phyloP scores from a whole-genome alignment of 345 rosid genomes.

The Linum trigynum region DNA sequence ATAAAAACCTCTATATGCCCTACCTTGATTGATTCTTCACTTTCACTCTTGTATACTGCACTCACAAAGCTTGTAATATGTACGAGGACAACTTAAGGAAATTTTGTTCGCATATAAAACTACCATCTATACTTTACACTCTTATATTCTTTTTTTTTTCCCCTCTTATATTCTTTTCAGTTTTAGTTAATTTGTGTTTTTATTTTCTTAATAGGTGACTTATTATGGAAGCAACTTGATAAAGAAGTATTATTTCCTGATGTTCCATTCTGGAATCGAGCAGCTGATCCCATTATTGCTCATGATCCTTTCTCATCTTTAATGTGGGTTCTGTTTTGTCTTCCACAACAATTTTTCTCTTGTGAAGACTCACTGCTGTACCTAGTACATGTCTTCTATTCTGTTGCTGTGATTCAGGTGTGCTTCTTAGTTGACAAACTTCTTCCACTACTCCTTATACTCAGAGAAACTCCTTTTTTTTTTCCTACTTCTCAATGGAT shows the following conservation, averaged over 20 bases:
- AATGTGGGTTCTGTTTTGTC: slow-evolving; percentile 93
- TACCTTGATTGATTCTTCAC: too few species aligned
- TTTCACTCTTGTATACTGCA: too few species aligned
- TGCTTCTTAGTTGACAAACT: slow-evolving; percentile 15
- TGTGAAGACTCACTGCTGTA: slow-evolving; percentile 69
- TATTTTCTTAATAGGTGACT: slow-evolving; percentile 36
- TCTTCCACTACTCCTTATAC: slow-evolving; percentile 1
- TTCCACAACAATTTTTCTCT: slow-evolving; percentile 69
- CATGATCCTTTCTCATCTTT: slow-evolving; percentile 93
- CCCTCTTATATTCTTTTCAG: background rate
- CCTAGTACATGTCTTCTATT: slow-evolving; percentile 75
- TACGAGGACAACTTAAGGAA: too few species aligned
- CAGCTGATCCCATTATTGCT: slow-evolving; percentile 72
- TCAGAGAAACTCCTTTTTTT: background rate
- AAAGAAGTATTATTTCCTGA: slow-evolving; percentile 35
- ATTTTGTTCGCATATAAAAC: too few species aligned
- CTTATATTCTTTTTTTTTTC: too few species aligned
- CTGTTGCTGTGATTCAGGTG: slow-evolving; percentile 72
- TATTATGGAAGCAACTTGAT: slow-evolving; percentile 34
- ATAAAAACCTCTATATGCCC: too few species aligned
- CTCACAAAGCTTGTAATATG: too few species aligned
- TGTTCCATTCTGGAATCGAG: slow-evolving; percentile 58
- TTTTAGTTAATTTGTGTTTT: background rate
- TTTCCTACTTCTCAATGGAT: background rate
- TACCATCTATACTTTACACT: too few species aligned